Conservation (phyloP, 225 moss, liverwort and hornwort species). For the Rhytidiadelphus loreus region DNA sequence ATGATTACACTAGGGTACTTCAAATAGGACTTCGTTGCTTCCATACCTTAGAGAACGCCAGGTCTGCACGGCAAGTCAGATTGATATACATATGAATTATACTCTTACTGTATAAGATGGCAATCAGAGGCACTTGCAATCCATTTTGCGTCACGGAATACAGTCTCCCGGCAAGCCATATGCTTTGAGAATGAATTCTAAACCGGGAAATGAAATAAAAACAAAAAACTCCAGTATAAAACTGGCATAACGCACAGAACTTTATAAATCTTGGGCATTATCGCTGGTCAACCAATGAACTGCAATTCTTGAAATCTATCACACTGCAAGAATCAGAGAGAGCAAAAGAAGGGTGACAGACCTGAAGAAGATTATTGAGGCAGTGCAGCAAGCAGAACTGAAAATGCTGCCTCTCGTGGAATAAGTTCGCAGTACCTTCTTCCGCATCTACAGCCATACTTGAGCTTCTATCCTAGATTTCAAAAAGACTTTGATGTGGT, state of each 20-base stretch:
- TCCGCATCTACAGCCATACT: slow-evolving; percentile 17
- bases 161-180: not conserved
- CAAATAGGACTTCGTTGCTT: not conserved
- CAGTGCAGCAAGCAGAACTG: slow-evolving; percentile 89
- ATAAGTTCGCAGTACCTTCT: slow-evolving; percentile 9
- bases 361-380: slow-evolving; percentile 96
- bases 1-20: not conserved
- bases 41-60: not conserved
- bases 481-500: not conserved
- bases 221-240: not conserved
- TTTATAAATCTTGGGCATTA: not conserved
- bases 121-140: not conserved
- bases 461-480: not conserved
- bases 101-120: not conserved
- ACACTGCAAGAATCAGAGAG: not conserved
- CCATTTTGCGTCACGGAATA: not conserved
- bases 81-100: not conserved
- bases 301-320: not conserved
- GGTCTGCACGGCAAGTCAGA: not conserved
- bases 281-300: not conserved
- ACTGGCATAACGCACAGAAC: not conserved
- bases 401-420: slow-evolving; percentile 81
- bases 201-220: not conserved
- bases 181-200: not conserved
- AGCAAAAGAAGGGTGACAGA: not conserved